A percentile compares a stretch with the other conserved stretches of the same genome.
Evolutionary conservation across 768 basidiomycete species (phyloP).

Genomic region (Cyathus striatus): DNA sequence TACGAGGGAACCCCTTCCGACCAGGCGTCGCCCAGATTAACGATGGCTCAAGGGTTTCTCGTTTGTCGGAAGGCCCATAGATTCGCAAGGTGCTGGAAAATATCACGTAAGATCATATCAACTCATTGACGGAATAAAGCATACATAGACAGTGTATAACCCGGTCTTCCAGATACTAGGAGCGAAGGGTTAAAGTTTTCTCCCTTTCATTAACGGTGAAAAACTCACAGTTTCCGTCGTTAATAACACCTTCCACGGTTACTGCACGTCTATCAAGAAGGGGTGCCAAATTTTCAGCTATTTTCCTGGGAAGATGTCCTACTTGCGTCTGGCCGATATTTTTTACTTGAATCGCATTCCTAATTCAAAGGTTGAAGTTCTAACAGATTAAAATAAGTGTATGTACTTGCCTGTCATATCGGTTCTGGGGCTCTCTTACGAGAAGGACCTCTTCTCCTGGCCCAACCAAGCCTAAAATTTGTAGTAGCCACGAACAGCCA

Average conservation of each 20-base stretch:
- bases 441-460: conserved; percentile 73
- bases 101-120: conserved; percentile 2
- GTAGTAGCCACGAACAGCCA: conserved; percentile 6
- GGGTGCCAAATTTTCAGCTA: conserved; percentile 59
- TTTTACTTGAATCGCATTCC: conserved; percentile 77
- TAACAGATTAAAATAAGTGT: not conserved
- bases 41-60: conserved; percentile 55
- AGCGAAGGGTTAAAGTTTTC: not conserved
- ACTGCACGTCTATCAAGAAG: conserved; percentile 61
- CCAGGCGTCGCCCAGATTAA: conserved; percentile 74
- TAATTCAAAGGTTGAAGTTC: conserved; percentile 17
- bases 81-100: conserved; percentile 58
- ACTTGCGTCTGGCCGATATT: conserved; percentile 76
- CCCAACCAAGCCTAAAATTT: conserved; percentile 63
- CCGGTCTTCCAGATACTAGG: conserved; percentile 33
- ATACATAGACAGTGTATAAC: conserved; percentile 64
- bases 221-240: conserved; percentile 61
- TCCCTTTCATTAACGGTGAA: not conserved
- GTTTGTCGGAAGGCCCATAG: conserved; percentile 60
- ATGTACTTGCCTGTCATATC: conserved; percentile 53
- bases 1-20: conserved; percentile 48
- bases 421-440: conserved; percentile 60
- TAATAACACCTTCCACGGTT: conserved; percentile 66
- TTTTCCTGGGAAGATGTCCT: conserved; percentile 67
- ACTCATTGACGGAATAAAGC: not conserved